phyloP scores from a whole-genome alignment of 345 rosid genomes.

The Chamaenerion angustifolium region DNA sequence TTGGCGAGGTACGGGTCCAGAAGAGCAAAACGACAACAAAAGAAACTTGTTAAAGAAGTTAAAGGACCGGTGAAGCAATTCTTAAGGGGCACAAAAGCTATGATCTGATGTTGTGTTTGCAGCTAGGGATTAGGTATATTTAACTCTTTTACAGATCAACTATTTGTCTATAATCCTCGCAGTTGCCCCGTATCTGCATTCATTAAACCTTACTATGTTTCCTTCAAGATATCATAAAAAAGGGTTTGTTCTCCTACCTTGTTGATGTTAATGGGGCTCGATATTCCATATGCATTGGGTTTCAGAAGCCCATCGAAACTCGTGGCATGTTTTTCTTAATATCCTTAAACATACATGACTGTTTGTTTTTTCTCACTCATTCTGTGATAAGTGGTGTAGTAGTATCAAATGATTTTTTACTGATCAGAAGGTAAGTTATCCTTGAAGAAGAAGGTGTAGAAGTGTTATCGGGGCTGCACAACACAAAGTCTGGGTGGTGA shows the following conservation, averaged over 20 bases:
- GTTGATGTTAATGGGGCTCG: no score
- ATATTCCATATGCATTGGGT: no score
- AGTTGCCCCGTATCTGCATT: no score
- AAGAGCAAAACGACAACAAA: conserved; percentile 57
- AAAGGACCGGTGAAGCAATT: conserved; percentile 89
- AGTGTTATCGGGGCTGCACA: conserved; percentile 37
- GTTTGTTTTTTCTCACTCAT: no score
- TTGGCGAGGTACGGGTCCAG: no score
- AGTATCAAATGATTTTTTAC: conserved; percentile 51
- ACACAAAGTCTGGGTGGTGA: conserved; percentile 48
- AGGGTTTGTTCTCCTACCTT: no score
- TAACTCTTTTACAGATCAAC: background rate
- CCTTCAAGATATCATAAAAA: no score
- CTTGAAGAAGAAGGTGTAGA: conserved; percentile 30
- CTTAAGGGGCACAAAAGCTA: conserved; percentile 95
- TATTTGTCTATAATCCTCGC: no score
- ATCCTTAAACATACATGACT: no score
- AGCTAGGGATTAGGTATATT: conserved; percentile 83
- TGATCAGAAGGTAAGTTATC: conserved; percentile 49
- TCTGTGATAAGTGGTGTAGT: background rate
- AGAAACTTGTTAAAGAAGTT: conserved; percentile 58
- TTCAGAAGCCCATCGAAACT: no score
- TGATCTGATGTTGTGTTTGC: conserved; percentile 90
- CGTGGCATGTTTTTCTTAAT: no score
- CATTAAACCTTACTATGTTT: no score